Evolutionary conservation across 208 protist species (phyloP), one percentile per base, ranked within the genome.

Genomic region (Histomonas meleagridis): DNA sequence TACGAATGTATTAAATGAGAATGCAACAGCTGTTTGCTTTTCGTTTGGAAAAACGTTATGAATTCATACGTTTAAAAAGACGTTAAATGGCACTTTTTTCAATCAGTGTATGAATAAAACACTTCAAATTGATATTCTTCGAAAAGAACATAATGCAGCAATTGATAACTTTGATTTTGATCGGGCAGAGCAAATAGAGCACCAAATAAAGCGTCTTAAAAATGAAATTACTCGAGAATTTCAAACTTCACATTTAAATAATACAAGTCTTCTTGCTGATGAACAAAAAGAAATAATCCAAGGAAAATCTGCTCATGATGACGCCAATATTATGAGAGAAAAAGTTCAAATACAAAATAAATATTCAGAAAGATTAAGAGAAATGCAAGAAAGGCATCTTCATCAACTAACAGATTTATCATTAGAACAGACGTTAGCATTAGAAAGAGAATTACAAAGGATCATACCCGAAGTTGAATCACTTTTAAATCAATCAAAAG

Each of bases 41-140:
- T n/a, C n/a, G n/a, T n/a, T n/a, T n/a, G n/a, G n/a, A n/a, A n/a
- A n/a, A n/a, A n/a, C n/a, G n/a, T n/a, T n/a, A n/a, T n/a, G n/a
- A n/a, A n/a, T n/a, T n/a, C n/a, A n/a, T n/a, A n/a, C n/a, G n/a
- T n/a, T n/a, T n/a, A n/a, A n/a, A n/a, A n/a, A n/a, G n/a, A n/a
- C n/a, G n/a, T n/a, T n/a, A n/a, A n/a, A n/a, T n/a, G n/a, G n/a
- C n/a, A n/a, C n/a, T n/a, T n/a, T n/a, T n/a, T n/a, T n/a, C n/a
- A n/a, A n/a, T n/a, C n/a, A n/a, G n/a, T n/a, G n/a, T n/a, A 86
- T 86, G 76, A 46, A 86, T 86, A 86, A 86, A 57, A 18, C 46
- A n/a, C 46, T 46, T 21, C 76, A 86, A 21, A 86, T 86, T 55
- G 76, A 86, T 14, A 16, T 86, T 86, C 46, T 86, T 51, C 43